Base-by-base conservation (phyloP, 2,329 filamentous ascomycete species). In the Cladorrhinum sp. region DNA sequence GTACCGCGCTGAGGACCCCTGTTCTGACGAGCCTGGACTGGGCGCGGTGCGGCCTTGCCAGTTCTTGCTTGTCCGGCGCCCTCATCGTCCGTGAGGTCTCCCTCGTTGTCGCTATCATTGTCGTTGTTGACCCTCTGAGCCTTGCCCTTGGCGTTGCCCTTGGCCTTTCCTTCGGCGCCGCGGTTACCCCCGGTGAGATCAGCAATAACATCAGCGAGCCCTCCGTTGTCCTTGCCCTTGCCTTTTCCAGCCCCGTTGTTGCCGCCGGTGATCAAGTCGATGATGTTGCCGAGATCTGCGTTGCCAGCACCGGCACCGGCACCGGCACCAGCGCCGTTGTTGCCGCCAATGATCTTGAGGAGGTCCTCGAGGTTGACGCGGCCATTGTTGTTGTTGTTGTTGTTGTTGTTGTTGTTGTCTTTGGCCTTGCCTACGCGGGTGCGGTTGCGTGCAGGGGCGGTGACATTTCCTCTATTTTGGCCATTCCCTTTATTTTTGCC, bases 121-220 rank as follows among this genome's bases (percentile, higher is more conserved):
- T 41, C 57, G 24, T 55, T 36, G 38, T 45, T 24, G 29, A n/a
- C n/a, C n/a, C 32, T 3, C 8, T 51, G 23, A 8, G 18, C 38
- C 24, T 55, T 55, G 52, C 41, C 18, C 18, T 45, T 3, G n/a
- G 41, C 58, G 3, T 61, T 59, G 4, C 56, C 59, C 16, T 59
- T 58, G 49, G 51, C 60, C n/a, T 60, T 56, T 18, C 56, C 57
- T 2, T 57, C 25, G 10, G 52, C 52, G 13, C 48, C 51, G 20
- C 48, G 50, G 16, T 58, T 62, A 22, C 52, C 60, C 4, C 52
- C 52, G 32, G 38, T 29, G n/a, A 55, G 52, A 6, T 36, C 7
- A 24, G 29, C 50, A 12, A 55, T 25, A 32, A 55, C 16, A 12
- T 55, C 27, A 41, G 36, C 52, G 20, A 55, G 25, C 23, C 52